A percentile compares a stretch with the other conserved stretches of the same genome.
Evolutionary conservation across 768 basidiomycete genomes (phyloP).

Genomic region (Serendipita indica): DNA sequence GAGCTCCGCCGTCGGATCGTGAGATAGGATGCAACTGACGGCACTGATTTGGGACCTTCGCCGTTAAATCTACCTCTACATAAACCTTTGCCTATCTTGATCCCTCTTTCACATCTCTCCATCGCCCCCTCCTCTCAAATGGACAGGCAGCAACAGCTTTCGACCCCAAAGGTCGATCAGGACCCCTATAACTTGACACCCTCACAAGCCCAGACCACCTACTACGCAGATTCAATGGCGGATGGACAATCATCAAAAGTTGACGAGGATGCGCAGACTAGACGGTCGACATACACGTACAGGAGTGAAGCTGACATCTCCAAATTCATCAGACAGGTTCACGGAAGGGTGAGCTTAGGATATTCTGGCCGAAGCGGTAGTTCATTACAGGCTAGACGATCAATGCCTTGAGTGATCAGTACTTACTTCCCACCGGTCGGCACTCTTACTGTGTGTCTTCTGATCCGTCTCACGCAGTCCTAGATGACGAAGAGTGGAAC

Average conservation of each 20-base stretch:
- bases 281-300: background rate
- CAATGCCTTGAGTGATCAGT: background rate
- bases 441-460: background rate
- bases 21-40: too few species aligned
- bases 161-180: too few species aligned
- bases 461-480: background rate
- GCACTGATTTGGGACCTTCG: too few species aligned
- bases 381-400: background rate
- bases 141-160: too few species aligned
- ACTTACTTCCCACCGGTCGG: slow-evolving; percentile 1
- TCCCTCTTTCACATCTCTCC: too few species aligned
- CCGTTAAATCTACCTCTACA: too few species aligned
- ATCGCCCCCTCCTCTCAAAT: too few species aligned
- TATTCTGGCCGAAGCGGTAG: background rate
- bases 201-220: background rate
- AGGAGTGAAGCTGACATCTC: background rate
- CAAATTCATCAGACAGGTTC: background rate
- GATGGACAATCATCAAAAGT: background rate
- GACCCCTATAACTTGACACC: background rate
- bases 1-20: too few species aligned
- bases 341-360: background rate
- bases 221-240: background rate
- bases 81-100: too few species aligned
- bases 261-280: background rate
- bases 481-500: background rate